Evolutionary conservation across 345 rosid genomes (phyloP).

Genomic region (Capsella bursapastoris): DNA sequence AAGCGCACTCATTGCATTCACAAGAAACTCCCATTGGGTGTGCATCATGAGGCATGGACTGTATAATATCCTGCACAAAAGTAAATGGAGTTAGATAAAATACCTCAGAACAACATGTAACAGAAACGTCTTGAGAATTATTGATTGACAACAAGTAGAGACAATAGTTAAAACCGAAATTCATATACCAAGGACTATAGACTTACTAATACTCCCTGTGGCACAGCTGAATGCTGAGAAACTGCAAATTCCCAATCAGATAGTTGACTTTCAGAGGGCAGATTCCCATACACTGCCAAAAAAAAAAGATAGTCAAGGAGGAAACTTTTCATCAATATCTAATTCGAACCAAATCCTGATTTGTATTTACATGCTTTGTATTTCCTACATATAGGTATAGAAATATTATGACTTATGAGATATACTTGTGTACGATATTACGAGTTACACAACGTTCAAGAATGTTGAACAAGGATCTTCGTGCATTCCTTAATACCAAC

Average conservation of each 20-base stretch:
- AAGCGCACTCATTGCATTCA: constrained; percentile 97
- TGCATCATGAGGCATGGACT: constrained; percentile 98
- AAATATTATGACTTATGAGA: no score
- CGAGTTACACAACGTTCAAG: no score
- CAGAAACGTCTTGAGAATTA: not conserved
- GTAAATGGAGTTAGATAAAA: not conserved
- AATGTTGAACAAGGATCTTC: no score
- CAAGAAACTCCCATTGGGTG: constrained; percentile 98
- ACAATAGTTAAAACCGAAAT: not conserved
- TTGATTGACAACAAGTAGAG: not conserved
- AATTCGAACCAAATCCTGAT: not conserved
- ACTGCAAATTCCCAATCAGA: constrained; percentile 97
- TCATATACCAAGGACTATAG: not conserved
- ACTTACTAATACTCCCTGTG: constrained; percentile 86
- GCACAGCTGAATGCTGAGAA: constrained; percentile 96
- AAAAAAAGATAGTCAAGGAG: not conserved
- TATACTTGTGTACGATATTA: no score
- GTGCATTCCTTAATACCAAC: no score
- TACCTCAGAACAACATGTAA: constrained; percentile 14
- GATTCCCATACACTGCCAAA: constrained; percentile 79
- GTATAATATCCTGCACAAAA: constrained; percentile 76
- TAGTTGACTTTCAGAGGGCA: constrained; percentile 74
- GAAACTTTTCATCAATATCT: not conserved
- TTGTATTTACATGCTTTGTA: no score
- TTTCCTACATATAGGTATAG: no score